A percentile compares a stretch with the other conserved stretches of the same genome.
Conservation (phyloP, 1,284 basidiomycete genomes). For the Singerocomus rubriflavus region DNA sequence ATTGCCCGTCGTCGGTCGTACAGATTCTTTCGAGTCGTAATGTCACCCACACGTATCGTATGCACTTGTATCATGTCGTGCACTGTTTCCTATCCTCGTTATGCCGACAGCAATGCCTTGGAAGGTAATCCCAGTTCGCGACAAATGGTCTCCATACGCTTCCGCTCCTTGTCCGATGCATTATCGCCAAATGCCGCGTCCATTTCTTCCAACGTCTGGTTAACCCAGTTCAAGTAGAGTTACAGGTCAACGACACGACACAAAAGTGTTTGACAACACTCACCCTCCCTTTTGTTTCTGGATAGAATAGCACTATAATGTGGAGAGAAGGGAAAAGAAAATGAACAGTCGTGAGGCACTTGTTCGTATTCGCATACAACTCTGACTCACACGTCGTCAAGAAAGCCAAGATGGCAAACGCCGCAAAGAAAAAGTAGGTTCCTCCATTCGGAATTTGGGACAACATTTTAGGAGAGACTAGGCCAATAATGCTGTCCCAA, state of each 20-base stretch:
- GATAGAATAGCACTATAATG: constrained; percentile 27
- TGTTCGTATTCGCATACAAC: background rate
- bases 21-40: background rate
- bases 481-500: constrained; percentile 24
- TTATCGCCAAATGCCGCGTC: constrained; percentile 33
- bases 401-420: constrained; percentile 27
- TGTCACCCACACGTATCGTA: background rate
- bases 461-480: constrained; percentile 32
- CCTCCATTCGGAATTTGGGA: constrained; percentile 22
- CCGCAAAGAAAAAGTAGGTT: constrained; percentile 34
- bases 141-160: constrained; percentile 32
- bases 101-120: constrained; percentile 23
- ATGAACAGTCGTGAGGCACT: background rate
- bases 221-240: background rate
- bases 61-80: background rate
- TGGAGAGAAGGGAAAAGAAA: background rate
- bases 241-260: constrained; percentile 8
- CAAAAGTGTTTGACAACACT: constrained; percentile 1
- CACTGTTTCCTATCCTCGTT: background rate
- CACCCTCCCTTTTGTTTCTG: constrained; percentile 34
- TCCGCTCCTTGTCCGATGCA: constrained; percentile 25
- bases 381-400: constrained; percentile 29
- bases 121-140: constrained; percentile 29
- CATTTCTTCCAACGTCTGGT: constrained; percentile 36
- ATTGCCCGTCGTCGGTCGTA: background rate